These are phyloP conservation scores for Withania somnifera DNA, from an alignment of 305 asterid genomes.

Conservation along the genomic window DNA sequence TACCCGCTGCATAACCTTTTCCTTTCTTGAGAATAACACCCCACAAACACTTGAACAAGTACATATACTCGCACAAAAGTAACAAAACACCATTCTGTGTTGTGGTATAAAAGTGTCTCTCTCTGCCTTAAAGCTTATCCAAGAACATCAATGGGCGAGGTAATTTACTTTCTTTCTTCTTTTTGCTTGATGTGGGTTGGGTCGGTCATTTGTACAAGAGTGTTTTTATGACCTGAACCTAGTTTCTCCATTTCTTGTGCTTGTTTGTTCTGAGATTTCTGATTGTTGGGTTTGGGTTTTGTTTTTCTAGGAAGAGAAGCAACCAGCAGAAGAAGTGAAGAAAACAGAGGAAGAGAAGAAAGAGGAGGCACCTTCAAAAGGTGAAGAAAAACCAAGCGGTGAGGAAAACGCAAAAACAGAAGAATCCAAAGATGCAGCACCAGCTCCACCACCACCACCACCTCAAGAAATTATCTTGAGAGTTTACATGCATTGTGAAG, in stretches of 20 bases:
- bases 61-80: background rate
- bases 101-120: background rate
- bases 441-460: constrained; percentile 23
- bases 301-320: constrained; percentile 37
- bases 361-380: constrained; percentile 14
- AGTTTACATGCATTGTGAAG: constrained; percentile 96
- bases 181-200: too few species aligned
- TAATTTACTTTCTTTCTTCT: background rate
- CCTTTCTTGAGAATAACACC: background rate
- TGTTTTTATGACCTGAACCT: too few species aligned
- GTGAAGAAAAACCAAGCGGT: constrained; percentile 8
- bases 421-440: constrained; percentile 8
- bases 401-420: constrained; percentile 17
- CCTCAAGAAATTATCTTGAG: constrained; percentile 62
- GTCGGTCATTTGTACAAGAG: too few species aligned
- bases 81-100: background rate
- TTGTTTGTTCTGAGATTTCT: background rate
- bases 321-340: constrained; percentile 12
- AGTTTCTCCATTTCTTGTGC: too few species aligned
- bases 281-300: background rate
- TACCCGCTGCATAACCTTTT: background rate
- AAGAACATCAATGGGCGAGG: background rate
- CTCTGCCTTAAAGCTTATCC: background rate
- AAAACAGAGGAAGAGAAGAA: constrained; percentile 4
- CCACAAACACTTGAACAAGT: background rate